These are phyloP conservation scores for Oryza officinalis DNA, from an alignment of 176 grass and related monocot species.

Conservation along the genomic window DNA sequence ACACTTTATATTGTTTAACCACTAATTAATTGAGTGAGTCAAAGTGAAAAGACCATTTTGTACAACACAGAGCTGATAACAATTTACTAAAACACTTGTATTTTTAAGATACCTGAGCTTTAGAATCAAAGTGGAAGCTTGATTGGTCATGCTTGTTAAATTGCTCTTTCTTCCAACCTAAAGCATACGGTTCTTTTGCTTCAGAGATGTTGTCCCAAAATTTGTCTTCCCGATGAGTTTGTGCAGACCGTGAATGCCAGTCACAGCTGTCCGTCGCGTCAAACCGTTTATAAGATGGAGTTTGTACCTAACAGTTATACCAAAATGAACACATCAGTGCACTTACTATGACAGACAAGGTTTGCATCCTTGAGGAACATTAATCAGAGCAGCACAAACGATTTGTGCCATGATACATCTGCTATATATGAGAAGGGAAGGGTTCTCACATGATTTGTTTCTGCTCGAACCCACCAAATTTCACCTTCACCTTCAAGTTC, in stretches of 20 bases:
- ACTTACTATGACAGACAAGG: neutral
- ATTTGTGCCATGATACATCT: neutral
- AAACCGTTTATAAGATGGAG: conserved; percentile 45
- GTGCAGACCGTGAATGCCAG: conserved; percentile 46
- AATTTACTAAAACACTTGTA: neutral
- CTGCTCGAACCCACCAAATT: conserved; percentile 26
- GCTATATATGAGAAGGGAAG: neutral
- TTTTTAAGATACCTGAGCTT: conserved; percentile 21
- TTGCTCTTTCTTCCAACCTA: conserved; percentile 39
- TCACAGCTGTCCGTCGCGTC: conserved; percentile 48
- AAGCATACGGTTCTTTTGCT: conserved; percentile 7
- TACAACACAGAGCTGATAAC: conserved; percentile 1
- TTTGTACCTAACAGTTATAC: conserved; percentile 36
- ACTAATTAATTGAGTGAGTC: neutral
- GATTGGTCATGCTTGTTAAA: conserved; percentile 39
- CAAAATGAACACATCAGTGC: neutral
- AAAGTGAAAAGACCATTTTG: neutral
- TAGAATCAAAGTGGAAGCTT: conserved; percentile 27
- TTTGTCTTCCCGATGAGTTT: conserved; percentile 37
- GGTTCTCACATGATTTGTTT: conserved; percentile 57
- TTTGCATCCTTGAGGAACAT: too few relatives aligned
- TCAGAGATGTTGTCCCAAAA: conserved; percentile 52
- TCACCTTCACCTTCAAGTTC: conserved; percentile 55
- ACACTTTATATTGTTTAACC: neutral
- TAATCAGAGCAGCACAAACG: neutral